Evolutionary conservation across 2,329 filamentous ascomycete genomes (phyloP).

Genomic region (Aspergillus sp.): DNA sequence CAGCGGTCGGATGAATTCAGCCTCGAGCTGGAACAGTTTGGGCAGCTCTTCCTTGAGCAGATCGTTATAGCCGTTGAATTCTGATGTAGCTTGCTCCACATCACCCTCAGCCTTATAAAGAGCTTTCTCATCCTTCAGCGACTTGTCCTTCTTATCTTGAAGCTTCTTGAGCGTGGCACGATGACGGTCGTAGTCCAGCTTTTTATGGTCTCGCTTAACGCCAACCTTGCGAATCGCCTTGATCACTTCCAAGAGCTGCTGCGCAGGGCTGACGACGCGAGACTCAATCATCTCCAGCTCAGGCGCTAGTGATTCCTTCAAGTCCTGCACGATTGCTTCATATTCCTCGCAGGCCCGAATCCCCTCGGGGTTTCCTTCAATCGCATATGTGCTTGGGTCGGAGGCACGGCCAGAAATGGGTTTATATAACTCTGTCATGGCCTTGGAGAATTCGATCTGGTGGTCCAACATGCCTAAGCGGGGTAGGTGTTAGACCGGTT

Average conservation of each 20-base stretch:
- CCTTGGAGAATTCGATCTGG: constrained; percentile 97
- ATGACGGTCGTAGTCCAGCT: constrained; percentile 92
- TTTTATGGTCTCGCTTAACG: constrained; percentile 92
- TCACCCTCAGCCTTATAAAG: constrained; percentile 94
- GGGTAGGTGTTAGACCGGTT: constrained; percentile 1
- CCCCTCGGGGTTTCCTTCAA: constrained; percentile 87
- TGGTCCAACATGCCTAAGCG: constrained; percentile 79
- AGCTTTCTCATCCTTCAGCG: constrained; percentile 94
- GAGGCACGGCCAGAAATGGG: constrained; percentile 95
- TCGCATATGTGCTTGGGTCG: constrained; percentile 78
- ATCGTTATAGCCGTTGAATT: constrained; percentile 98
- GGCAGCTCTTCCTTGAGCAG: constrained; percentile 94
- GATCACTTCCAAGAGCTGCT: constrained; percentile 91
- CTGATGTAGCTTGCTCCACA: constrained; percentile 85
- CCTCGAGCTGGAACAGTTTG: constrained; percentile 83
- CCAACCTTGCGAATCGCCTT: constrained; percentile 90
- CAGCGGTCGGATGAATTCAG: constrained; percentile 91
- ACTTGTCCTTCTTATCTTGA: constrained; percentile 96
- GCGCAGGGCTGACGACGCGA: constrained; percentile 85
- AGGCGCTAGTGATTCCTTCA: constrained; percentile 83
- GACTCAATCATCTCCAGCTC: constrained; percentile 98
- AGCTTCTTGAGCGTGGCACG: constrained; percentile 83
- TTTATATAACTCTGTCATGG: constrained; percentile 95
- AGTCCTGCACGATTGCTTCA: constrained; percentile 82
- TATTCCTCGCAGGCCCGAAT: constrained; percentile 97